Base-by-base conservation (phyloP, 179 eudicot genomes). In the Carnegiea gigantea region DNA sequence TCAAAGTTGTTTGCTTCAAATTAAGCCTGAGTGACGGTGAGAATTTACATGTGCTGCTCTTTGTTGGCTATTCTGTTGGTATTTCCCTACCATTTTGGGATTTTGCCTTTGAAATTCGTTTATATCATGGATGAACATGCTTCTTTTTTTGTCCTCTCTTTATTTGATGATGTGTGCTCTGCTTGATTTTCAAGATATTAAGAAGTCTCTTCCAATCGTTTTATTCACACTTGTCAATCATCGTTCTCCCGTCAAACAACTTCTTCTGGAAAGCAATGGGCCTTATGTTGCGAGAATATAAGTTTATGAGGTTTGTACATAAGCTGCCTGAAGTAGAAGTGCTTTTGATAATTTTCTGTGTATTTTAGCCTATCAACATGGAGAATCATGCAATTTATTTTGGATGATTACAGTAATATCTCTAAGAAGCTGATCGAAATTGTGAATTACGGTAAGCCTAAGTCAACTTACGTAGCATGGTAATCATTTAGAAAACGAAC, bases 191-290 rank as follows among this genome's bases (percentile, higher is more conserved):
- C 40, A 67, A 24, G 38, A 67, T 67, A 33, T 67, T 28, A 26
- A 26, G 24, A 67, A 38, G 6, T 67, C 26, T 67, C 5, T 67
- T 12, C 71, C 7, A 9, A 26, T 12, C 17, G 2, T 67, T 67
- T 28, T 67, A 6, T 67, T 67, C 1, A 24, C 26, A 0, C 5
- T 67, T 21, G 23, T 62, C 4, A 62, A 23, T 62, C 28, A 62
- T 62, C n/a, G 68, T 13, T 67, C 18, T 67, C 36, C 70, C 38
- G 12, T 13, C 38, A 28, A 62, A 62, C 30, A 62, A 83, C 89
- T 95, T 88, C 94, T 92, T 79, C 70, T 95, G 84, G 99, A 94
- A 85, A 92, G 86, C 77, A 91, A 92, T 72, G 98, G 99, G 65
- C 93, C 99, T 81, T 93, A 80, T 86, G 82, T 94, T 86, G 98